Base-by-base conservation (phyloP, 331 rosid genomes). In the Dryas integrifolia region DNA sequence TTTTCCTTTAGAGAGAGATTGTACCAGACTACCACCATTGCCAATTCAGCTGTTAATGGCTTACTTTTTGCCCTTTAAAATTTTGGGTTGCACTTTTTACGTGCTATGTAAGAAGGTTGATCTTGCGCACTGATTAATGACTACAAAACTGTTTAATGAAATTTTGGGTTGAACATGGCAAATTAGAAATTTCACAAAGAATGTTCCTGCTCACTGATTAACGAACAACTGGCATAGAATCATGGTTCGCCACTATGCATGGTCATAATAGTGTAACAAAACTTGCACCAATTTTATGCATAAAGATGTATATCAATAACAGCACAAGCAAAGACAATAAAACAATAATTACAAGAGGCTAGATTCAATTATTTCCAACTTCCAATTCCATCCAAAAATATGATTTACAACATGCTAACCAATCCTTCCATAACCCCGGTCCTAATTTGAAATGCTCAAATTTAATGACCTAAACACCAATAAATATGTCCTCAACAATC, bases 361-460 rank as follows among this genome's bases (percentile, higher is more conserved):
- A 53, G 1, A 51, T 3, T 67, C n/a, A 14, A 38, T 67, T 49
- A 40, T 62, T 59, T 24, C 65, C 35, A 49, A 50, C 61, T 11
- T 38, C 18, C 61, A 12, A 62, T 40, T 50, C 70, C 40, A 61
- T 73, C 49, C 13, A 9, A 44, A 52, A 13, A 35, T 30, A 69
- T n/a, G 62, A 41, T 21, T 16, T 30, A 55, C 49, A 56, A 41
- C 56, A 44, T 3, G 11, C 58, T 5, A 9, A 9, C 21, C 13
- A 59, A 11, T 5, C 45, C 2, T 44, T 64, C 39, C 38, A 43
- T 26, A 18, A 64, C 38, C 65, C 65, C 35, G n/a, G 9, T 41
- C 52, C 63, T 41, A 47, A 7, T 15, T 65, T 43, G 57, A 59
- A 58, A 58, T 45, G 64, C 70, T 48, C 64, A 50, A 59, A 59